phyloP scores from a whole-genome alignment of 108 stramenopile species.

The Mediolabrus comicus region DNA sequence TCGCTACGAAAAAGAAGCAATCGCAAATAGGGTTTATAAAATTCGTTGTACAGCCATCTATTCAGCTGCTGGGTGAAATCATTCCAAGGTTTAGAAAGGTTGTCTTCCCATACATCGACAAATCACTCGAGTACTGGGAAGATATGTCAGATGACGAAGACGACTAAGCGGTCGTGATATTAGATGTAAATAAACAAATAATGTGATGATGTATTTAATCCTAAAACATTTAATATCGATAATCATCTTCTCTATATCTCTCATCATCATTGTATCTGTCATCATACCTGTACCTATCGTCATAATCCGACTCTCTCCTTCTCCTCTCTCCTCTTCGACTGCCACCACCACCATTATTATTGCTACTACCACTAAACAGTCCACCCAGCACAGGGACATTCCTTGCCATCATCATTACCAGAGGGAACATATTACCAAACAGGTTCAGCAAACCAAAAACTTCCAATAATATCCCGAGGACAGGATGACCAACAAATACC shows the following conservation, averaged over 20 bases:
- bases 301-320: conserved; percentile 17
- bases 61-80: conserved; percentile 25
- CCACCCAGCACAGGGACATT: conserved; percentile 76
- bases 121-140: conserved; percentile 41
- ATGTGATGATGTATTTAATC: too few relatives aligned
- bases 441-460: conserved; percentile 92
- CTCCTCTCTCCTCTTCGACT: conserved; percentile 11
- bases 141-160: conserved; percentile 1
- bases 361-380: conserved; percentile 47
- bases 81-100: conserved; percentile 31
- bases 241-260: conserved; percentile 5
- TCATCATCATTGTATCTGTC: conserved; percentile 11
- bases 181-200: too few relatives aligned
- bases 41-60: conserved; percentile 73
- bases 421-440: conserved; percentile 92
- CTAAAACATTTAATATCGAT: conserved; percentile 1
- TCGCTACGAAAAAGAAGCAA: conserved; percentile 51
- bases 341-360: conserved; percentile 15
- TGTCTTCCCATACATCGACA: conserved; percentile 24
- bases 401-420: conserved; percentile 67
- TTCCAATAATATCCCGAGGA: conserved; percentile 89
- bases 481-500: conserved; percentile 85
- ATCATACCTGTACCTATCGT: conserved; percentile 24
- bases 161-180: not conserved
- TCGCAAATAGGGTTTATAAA: conserved; percentile 86